Evolutionary conservation across 805 yeast genomes (phyloP), one percentile per base, ranked within the genome.

Genomic region (Starmera dryadoides): DNA sequence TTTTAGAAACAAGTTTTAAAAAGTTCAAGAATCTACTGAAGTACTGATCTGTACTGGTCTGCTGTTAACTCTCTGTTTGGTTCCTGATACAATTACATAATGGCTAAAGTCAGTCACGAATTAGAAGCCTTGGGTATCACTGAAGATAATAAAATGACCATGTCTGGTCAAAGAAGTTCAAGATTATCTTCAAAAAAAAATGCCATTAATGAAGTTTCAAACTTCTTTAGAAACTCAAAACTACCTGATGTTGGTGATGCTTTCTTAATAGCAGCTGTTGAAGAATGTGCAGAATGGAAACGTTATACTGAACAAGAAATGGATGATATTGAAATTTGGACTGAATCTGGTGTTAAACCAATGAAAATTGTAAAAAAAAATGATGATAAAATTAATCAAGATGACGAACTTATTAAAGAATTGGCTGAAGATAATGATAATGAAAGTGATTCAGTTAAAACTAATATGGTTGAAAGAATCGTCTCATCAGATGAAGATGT

Each of bases 301-400:
- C 36, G 47, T 9, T 49, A 47, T 28, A 42, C 43, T 8, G 52
- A 49, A 22, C 46, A 43, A 15, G 50, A 45, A 21, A 12, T 38
- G n/a, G 49, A 37, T n/a, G 43, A 42, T 26, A 33, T 26, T 8
- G 43, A 43, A 11, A 28, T 40, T 4, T n/a, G 36, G 4, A 32
- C 20, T 14, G 43, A 40, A 6, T 16, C 25, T 15, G 30, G n/a
- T 6, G 8, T 28, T 1, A 28, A n/a, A 28, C 16, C 30, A 7
- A n/a, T 4, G 8, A 28, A n/a, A 3, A 26, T 6, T 6, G 17
- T n/a, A 14, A 15, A 28, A 4, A 11, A 28, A 12, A 5, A 14
- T 7, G 9, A 21, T 6, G 8, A 6, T 21, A 9, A 21, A 21
- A n/a, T n/a, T n/a, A n/a, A n/a, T n/a, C n/a, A n/a, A n/a, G n/a